Conservation (phyloP, 768 basidiomycete species). For the Hortiboletus flavorubellus region DNA sequence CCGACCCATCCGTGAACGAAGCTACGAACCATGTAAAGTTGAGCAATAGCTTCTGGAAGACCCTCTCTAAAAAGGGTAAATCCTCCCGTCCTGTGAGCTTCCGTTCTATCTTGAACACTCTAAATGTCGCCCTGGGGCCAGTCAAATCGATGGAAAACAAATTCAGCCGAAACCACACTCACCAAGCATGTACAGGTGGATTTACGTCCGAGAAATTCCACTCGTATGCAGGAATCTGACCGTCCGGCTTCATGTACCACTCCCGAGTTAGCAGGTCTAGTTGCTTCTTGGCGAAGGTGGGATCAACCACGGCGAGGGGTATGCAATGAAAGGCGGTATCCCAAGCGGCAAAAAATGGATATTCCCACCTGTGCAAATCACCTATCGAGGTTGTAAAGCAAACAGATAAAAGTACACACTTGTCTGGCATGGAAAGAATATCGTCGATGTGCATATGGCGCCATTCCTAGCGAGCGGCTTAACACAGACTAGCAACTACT, state of each 20-base stretch:
- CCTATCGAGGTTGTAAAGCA: constrained; percentile 1
- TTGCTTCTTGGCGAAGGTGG: constrained; percentile 95
- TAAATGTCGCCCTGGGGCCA: constrained; percentile 81
- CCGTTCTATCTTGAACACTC: constrained; percentile 98
- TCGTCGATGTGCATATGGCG: constrained; percentile 94
- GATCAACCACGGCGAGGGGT: constrained; percentile 93
- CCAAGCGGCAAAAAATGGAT: constrained; percentile 99
- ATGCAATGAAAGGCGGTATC: constrained; percentile 99
- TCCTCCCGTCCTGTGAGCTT: constrained; percentile 93
- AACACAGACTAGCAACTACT: neutral
- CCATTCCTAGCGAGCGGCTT: constrained; percentile 66
- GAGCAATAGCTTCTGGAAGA: constrained; percentile 94
- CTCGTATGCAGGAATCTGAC: constrained; percentile 97
- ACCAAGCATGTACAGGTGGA: constrained; percentile 98
- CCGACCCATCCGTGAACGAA: neutral
- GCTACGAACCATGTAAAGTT: constrained; percentile 88
- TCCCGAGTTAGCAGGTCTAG: constrained; percentile 93
- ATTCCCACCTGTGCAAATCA: constrained; percentile 73
- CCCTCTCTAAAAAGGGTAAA: constrained; percentile 88
- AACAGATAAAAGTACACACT: constrained; percentile 45
- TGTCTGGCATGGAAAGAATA: constrained; percentile 98
- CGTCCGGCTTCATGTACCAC: constrained; percentile 99
- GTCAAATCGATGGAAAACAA: neutral
- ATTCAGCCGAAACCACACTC: constrained; percentile 12
- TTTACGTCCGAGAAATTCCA: constrained; percentile 99